Base-by-base conservation (phyloP, 164 flowering plant genomes). In the Chloranthus sessilifolius region DNA sequence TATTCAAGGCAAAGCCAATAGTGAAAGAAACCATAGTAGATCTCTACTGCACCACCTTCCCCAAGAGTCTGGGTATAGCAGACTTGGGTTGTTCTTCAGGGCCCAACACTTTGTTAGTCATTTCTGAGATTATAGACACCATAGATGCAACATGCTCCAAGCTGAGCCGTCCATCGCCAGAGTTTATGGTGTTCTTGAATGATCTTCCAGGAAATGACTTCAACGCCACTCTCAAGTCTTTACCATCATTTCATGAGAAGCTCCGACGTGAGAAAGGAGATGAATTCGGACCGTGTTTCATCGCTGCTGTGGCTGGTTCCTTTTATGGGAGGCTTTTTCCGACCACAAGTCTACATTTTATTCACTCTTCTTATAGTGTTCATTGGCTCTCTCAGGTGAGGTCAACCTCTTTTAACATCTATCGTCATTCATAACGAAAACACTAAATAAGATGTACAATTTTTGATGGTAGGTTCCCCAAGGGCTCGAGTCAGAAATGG, bases 41-140 rank as follows among this genome's bases (percentile, higher is more conserved):
- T 16, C 54, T 73, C 40, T 74, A 52, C 55, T 16, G 31, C 52
- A 31, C 34, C 46, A 46, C 26, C 17, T 20, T 33, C 21, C 63
- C 62, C 1, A 30, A 56, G 19, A 47, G 39, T 45, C 24, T 75
- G 8, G 25, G 51, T 40, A 65, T 82, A 14, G 84, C 81, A 10
- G 88, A 82, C 47, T 25, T 82, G 63, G 84, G 86, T 0, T 82
- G 94, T 46, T 79, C 86, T 17, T 76, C 89, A 1, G 95, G 89
- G 39, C 83, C 82, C 30, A 85, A 85, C 71, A 61, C 95, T 36
- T 23, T 80, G 9, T 42, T 64, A 2, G 62, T 43, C 1, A 50
- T 69, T 1, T 62, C 70, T 1, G 61, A 72, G 26, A 17, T 82
- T 10, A 47, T 85, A 21, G 52, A 61, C 2, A 30, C 53, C 0